These are phyloP conservation scores for Biscutella auriculata DNA, from an alignment of 441 rosid species.

Conservation along the genomic window DNA sequence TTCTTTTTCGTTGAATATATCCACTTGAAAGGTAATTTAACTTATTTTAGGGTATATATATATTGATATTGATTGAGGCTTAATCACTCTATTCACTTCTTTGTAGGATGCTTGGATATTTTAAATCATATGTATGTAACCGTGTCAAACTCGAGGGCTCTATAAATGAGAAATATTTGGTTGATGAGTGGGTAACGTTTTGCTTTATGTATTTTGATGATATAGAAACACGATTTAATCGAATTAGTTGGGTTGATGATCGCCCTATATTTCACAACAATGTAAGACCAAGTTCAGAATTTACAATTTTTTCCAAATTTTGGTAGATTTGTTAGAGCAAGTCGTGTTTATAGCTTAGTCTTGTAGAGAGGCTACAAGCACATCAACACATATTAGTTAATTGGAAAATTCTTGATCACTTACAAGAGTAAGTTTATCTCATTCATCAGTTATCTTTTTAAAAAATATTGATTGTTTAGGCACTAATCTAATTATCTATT, in stretches of 20 bases:
- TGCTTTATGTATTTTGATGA: not conserved
- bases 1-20: slow-evolving; percentile 1
- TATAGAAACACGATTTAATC: not conserved
- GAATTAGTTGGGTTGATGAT: not conserved
- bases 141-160: not conserved
- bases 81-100: not conserved
- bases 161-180: not conserved
- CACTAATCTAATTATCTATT: not conserved
- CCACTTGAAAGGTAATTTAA: not conserved
- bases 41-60: not conserved
- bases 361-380: not conserved
- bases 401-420: not conserved
- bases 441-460: too few species aligned
- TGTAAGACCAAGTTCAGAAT: not conserved
- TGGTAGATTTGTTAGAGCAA: not conserved
- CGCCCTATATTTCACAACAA: not conserved
- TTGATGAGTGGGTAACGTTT: not conserved
- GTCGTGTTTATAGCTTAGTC: not conserved
- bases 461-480: too few species aligned
- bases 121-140: not conserved
- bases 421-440: not conserved
- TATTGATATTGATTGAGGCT: not conserved
- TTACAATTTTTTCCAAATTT: not conserved
- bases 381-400: not conserved
- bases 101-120: not conserved